Percentiles rank a stretch among this genome's conserved stretches.
These are phyloP conservation scores for Penicillium griseofulvum DNA, from an alignment of 2,329 filamentous ascomycete species.

Conservation along the genomic window DNA sequence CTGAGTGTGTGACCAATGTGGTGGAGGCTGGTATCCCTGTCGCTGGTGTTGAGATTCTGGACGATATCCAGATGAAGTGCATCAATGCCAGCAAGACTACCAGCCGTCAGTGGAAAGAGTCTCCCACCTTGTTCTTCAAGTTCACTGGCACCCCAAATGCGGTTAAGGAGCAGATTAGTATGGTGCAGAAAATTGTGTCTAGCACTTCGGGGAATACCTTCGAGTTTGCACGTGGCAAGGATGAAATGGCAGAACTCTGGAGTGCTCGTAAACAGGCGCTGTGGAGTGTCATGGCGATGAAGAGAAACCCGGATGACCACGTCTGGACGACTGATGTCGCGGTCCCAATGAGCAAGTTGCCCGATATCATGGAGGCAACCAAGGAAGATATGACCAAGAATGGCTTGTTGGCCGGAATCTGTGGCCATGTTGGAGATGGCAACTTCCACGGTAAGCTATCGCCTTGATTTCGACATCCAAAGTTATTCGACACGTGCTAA, in stretches of 20 bases:
- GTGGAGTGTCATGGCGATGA: conserved; percentile 69
- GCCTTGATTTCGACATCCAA: not conserved
- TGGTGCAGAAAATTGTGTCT: conserved; percentile 60
- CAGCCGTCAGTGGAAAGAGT: conserved; percentile 61
- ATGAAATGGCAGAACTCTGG: conserved; percentile 70
- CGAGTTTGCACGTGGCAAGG: conserved; percentile 63
- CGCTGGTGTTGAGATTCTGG: conserved; percentile 87
- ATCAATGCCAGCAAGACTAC: conserved; percentile 56
- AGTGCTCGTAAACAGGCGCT: conserved; percentile 71
- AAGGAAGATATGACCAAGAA: conserved; percentile 63
- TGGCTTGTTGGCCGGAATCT: conserved; percentile 63
- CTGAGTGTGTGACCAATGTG: conserved; percentile 74
- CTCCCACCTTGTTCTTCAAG: conserved; percentile 72
- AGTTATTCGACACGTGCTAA: not conserved
- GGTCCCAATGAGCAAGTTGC: conserved; percentile 68
- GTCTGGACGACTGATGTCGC: conserved; percentile 82
- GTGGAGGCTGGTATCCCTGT: conserved; percentile 79
- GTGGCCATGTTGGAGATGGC: conserved; percentile 72
- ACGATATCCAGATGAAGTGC: conserved; percentile 82
- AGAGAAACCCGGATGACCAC: conserved; percentile 56
- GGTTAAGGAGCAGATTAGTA: conserved; percentile 62
- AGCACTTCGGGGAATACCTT: conserved; percentile 58
- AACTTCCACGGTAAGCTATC: conserved; percentile 63
- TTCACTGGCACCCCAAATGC: conserved; percentile 64
- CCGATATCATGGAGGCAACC: conserved; percentile 70